Percentiles rank a stretch among this genome's conserved stretches.
phyloP scores from a whole-genome alignment of 2,329 filamentous ascomycete genomes.

The Cordyceps javanica region DNA sequence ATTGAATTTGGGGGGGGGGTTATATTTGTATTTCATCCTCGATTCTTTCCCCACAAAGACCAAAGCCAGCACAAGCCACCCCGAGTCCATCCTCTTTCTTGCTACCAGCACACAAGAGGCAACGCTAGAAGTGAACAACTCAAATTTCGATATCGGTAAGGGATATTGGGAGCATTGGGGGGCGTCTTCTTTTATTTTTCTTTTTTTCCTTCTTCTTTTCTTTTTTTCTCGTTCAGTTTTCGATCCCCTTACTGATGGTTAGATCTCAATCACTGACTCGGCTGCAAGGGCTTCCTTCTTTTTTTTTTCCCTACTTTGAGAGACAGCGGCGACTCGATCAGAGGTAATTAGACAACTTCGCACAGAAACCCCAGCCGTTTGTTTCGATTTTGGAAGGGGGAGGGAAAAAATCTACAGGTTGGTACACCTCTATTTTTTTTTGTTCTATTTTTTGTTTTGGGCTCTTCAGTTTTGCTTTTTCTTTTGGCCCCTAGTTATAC shows the following conservation, averaged over 20 bases:
- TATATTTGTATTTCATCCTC: background rate
- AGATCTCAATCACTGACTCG: background rate
- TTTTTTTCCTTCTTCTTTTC: background rate
- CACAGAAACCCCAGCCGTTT: background rate
- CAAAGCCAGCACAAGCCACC: background rate
- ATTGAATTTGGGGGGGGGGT: too few species aligned
- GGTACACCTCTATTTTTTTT: background rate
- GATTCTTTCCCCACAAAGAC: constrained; percentile 8
- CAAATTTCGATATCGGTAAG: background rate
- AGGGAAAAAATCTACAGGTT: background rate
- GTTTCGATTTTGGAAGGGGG: background rate
- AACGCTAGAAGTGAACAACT: too few species aligned
- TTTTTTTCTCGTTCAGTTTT: too few species aligned
- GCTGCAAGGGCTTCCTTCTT: background rate
- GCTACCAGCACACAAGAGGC: too few species aligned
- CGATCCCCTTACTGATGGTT: background rate
- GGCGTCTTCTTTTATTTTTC: too few species aligned
- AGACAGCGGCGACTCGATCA: constrained; percentile 2
- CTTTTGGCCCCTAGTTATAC: too few species aligned
- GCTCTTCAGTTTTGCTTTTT: background rate
- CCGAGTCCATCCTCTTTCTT: background rate
- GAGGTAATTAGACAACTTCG: constrained; percentile 3
- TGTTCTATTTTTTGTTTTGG: background rate
- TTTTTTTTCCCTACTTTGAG: too few species aligned
- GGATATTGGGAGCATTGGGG: too few species aligned